These are phyloP conservation scores for Paracoccidioides lutzii DNA, from an alignment of 2,329 filamentous ascomycete species.

Conservation along the genomic window DNA sequence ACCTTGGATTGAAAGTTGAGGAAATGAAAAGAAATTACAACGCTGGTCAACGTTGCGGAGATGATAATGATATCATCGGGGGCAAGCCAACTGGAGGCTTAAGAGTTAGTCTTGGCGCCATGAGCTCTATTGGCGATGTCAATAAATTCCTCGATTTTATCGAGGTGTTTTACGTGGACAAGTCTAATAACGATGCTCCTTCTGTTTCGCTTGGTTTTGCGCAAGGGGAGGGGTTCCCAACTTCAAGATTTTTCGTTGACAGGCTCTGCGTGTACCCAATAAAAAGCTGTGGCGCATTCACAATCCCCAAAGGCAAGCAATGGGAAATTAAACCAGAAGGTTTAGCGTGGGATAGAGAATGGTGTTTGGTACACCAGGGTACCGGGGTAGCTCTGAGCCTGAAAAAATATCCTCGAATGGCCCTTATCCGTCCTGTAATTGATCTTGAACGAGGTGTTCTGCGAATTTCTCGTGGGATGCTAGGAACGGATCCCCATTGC, in stretches of 20 bases:
- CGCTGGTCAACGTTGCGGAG: conserved; percentile 70
- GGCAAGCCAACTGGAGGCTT: conserved; percentile 83
- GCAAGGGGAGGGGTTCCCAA: not conserved
- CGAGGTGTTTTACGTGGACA: conserved; percentile 50
- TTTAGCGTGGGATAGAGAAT: conserved; percentile 87
- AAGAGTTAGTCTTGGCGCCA: conserved; percentile 74
- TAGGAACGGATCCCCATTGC: conserved; percentile 18
- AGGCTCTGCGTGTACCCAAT: conserved; percentile 72
- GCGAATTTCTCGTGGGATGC: conserved; percentile 38
- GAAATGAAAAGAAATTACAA: conserved; percentile 80
- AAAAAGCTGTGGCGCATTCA: conserved; percentile 80
- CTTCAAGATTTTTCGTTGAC: conserved; percentile 41
- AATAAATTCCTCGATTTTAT: conserved; percentile 59
- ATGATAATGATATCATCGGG: conserved; percentile 65
- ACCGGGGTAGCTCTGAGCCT: conserved; percentile 77
- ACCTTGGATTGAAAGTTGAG: conserved; percentile 60
- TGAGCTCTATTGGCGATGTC: conserved; percentile 70
- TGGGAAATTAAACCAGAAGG: conserved; percentile 79
- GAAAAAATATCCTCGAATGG: conserved; percentile 80
- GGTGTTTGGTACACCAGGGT: conserved; percentile 82
- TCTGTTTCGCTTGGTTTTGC: conserved; percentile 2
- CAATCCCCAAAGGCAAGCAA: conserved; percentile 45
- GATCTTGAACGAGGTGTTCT: conserved; percentile 58
- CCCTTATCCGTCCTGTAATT: conserved; percentile 60
- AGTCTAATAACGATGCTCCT: conserved; percentile 12